phyloP scores from a whole-genome alignment of 2,329 filamentous ascomycete species.

The Stachybotrys echinatus region DNA sequence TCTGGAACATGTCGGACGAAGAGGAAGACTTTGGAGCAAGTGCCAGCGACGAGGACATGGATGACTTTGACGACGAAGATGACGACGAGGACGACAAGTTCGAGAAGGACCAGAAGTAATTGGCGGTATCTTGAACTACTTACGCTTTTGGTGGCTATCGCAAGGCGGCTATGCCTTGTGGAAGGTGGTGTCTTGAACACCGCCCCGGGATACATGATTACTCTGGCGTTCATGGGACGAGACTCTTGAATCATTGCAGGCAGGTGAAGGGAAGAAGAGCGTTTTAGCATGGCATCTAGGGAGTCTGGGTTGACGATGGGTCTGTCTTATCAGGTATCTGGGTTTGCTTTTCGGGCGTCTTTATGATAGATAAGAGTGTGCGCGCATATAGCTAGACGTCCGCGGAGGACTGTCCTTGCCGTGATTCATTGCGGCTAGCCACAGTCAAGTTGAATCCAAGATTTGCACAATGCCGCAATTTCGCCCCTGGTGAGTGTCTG shows the following conservation, averaged over 20 bases:
- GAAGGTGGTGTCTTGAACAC: background rate
- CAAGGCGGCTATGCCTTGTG: too few species aligned
- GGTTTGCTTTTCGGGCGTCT: background rate
- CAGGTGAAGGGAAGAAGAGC: background rate
- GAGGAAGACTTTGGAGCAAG: constrained; percentile 76
- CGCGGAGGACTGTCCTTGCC: too few species aligned
- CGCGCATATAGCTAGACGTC: too few species aligned
- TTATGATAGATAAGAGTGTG: background rate
- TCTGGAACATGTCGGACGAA: constrained; percentile 73
- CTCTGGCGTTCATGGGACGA: background rate
- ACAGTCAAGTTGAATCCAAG: too few species aligned
- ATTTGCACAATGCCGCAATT: too few species aligned
- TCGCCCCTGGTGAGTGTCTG: too few species aligned
- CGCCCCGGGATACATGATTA: background rate
- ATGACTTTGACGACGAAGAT: constrained; percentile 54
- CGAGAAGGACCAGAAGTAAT: background rate
- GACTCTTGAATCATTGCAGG: background rate
- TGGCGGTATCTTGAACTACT: too few species aligned
- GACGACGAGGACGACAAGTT: constrained; percentile 47
- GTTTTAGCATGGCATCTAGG: background rate
- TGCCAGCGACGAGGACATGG: constrained; percentile 60
- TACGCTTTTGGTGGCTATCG: too few species aligned
- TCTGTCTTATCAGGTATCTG: background rate
- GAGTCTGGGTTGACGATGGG: background rate
- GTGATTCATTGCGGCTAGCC: too few species aligned